Conservation (phyloP, 1,139 yeast genomes). For the Pneumocystis sp. region DNA sequence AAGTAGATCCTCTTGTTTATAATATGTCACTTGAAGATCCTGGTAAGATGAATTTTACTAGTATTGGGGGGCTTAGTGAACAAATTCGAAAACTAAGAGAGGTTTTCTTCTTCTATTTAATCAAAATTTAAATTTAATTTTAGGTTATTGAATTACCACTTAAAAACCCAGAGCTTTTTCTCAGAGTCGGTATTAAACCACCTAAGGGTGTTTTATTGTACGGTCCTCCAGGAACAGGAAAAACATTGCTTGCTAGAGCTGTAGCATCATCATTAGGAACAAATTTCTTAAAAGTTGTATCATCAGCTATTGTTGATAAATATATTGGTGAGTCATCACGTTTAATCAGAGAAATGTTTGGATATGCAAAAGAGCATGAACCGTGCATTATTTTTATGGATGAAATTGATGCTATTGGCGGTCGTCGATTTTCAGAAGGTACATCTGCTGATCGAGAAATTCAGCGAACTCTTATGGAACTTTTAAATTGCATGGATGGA, state of each 20-base stretch:
- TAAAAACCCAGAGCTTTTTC: conserved; percentile 90
- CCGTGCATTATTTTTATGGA: conserved; percentile 99
- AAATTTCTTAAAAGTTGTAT: conserved; percentile 93
- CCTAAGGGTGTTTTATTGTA: conserved; percentile 94
- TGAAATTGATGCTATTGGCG: conserved; percentile 98
- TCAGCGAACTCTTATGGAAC: conserved; percentile 96
- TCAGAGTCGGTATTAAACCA: conserved; percentile 92
- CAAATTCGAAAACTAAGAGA: conserved; percentile 94
- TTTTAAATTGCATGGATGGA: conserved; percentile 97
- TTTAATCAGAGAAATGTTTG: conserved; percentile 94
- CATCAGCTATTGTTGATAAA: conserved; percentile 95
- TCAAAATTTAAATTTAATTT: neutral
- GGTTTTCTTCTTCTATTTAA: conserved; percentile 23
- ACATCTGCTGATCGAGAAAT: conserved; percentile 98
- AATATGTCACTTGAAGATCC: conserved; percentile 98
- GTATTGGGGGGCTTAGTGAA: conserved; percentile 93
- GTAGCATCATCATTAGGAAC: conserved; percentile 99
- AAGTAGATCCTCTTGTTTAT: conserved; percentile 95
- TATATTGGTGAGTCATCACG: conserved; percentile 98
- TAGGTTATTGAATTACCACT: conserved; percentile 76
- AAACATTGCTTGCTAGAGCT: conserved; percentile 88
- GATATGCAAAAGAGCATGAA: conserved; percentile 94
- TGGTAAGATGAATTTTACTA: conserved; percentile 86
- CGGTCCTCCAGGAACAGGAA: conserved; percentile 99
- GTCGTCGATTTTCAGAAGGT: conserved; percentile 95